Conservation (phyloP, 805 yeast species). For the Saccharomycopsis olivae region DNA sequence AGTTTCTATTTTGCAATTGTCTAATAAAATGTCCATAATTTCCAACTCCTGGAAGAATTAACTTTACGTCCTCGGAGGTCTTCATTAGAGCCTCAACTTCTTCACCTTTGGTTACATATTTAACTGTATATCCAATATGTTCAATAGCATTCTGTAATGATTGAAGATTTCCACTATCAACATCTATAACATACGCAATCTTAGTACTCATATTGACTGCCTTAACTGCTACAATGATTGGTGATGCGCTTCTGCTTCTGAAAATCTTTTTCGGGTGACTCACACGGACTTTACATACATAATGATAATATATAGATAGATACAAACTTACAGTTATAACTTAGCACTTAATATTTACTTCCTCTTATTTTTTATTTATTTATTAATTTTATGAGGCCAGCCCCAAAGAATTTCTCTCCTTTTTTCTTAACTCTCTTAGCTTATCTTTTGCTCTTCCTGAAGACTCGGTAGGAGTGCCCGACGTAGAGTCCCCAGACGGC, state of each 20-base stretch:
- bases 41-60: constrained; percentile 95
- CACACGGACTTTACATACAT: background rate
- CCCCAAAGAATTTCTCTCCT: constrained; percentile 3
- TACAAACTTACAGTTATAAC: background rate
- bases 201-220: constrained; percentile 1
- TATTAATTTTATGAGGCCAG: too few relatives aligned
- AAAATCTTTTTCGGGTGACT: background rate
- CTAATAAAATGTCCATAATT: constrained; percentile 90
- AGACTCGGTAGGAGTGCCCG: background rate
- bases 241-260: too few relatives aligned
- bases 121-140: constrained; percentile 59
- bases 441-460: constrained; percentile 13
- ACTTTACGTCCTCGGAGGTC: constrained; percentile 21
- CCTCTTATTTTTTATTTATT: too few relatives aligned
- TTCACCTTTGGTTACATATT: constrained; percentile 35
- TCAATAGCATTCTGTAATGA: constrained; percentile 83
- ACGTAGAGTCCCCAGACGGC: background rate
- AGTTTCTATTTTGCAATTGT: constrained; percentile 48
- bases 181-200: constrained; percentile 52
- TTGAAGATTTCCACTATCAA: constrained; percentile 87
- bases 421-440: constrained; percentile 13
- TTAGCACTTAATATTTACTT: too few relatives aligned
- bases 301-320: background rate
- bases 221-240: too few relatives aligned
- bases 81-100: constrained; percentile 8